A percentile compares a stretch with the other conserved stretches of the same genome.
These are phyloP conservation scores for Colletotrichum australisinense DNA, from an alignment of 2,329 filamentous ascomycete species.

Conservation along the genomic window DNA sequence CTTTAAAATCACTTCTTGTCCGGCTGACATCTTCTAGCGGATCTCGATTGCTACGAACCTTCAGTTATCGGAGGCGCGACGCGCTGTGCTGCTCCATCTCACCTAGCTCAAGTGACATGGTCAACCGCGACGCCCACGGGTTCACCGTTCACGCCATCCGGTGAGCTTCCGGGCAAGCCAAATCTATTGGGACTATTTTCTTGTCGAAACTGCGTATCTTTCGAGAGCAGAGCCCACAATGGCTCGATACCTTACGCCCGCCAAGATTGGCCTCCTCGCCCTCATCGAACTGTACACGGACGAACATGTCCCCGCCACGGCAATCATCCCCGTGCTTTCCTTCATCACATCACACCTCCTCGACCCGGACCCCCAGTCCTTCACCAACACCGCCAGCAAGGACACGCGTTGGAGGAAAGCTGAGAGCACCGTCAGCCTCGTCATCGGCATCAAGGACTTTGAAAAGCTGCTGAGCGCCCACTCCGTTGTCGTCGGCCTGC, in stretches of 20 bases:
- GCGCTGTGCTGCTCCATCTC: constrained; percentile 6
- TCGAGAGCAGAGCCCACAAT: constrained; percentile 55
- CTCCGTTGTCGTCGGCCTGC: constrained; percentile 66
- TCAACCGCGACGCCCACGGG: background rate
- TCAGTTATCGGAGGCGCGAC: constrained; percentile 1
- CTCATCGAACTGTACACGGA: constrained; percentile 86
- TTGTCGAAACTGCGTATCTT: background rate
- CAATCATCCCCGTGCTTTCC: constrained; percentile 80
- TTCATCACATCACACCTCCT: constrained; percentile 81
- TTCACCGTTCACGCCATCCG: background rate
- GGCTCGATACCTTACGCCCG: constrained; percentile 88
- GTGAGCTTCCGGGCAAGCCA: background rate
- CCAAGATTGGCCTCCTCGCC: constrained; percentile 84
- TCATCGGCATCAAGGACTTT: constrained; percentile 68
- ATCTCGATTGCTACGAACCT: background rate
- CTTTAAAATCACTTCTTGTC: too few species aligned
- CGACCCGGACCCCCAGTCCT: constrained; percentile 52
- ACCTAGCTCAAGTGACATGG: constrained; percentile 8
- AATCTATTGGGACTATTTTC: background rate
- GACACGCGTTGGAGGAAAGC: constrained; percentile 60
- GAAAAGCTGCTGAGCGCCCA: constrained; percentile 67
- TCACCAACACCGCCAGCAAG: constrained; percentile 39
- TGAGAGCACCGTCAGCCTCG: constrained; percentile 61
- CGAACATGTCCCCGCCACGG: constrained; percentile 73
- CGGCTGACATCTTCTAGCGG: background rate